Conservation (phyloP, 2,329 filamentous ascomycete genomes). For the Waltergamsia citrina region DNA sequence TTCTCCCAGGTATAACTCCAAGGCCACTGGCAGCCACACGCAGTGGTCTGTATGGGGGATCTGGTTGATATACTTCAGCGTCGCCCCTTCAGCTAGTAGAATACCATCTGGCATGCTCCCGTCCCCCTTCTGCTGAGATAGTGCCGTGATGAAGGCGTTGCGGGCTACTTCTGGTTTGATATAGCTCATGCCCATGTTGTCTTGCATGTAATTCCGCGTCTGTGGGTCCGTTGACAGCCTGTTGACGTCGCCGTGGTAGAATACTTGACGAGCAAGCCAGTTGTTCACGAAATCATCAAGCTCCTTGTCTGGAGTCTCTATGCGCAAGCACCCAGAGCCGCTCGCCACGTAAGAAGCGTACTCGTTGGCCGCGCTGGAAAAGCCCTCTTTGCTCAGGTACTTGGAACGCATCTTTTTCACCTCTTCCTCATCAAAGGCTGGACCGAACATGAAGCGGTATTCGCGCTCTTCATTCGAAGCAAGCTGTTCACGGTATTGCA, state of each 20-base stretch:
- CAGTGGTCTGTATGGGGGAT: conserved; percentile 52
- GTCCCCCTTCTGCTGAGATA: conserved; percentile 42
- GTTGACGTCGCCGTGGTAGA: conserved; percentile 51
- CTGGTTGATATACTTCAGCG: conserved; percentile 52
- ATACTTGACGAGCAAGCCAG: conserved; percentile 47
- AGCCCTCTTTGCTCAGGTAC: conserved; percentile 39
- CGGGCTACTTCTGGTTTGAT: conserved; percentile 40
- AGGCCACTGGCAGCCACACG: conserved; percentile 45
- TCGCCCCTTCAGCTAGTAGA: conserved; percentile 39
- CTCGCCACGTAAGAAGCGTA: conserved; percentile 41
- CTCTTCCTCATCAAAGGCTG: conserved; percentile 41
- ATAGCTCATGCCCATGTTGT: conserved; percentile 52
- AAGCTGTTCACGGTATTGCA: conserved; percentile 38
- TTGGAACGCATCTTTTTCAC: conserved; percentile 31
- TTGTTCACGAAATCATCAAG: conserved; percentile 50
- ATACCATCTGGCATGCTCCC: conserved; percentile 52
- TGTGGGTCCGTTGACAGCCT: conserved; percentile 49
- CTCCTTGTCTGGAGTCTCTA: conserved; percentile 43
- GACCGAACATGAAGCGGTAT: conserved; percentile 46
- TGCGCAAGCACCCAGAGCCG: conserved; percentile 38
- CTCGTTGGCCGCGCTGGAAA: conserved; percentile 31
- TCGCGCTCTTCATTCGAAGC: conserved; percentile 27
- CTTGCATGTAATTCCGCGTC: conserved; percentile 49
- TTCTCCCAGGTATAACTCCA: conserved; percentile 45
- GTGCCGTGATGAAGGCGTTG: conserved; percentile 35